These are phyloP conservation scores for Apostasia ramifera DNA, from an alignment of 106 monocot species.

Conservation along the genomic window DNA sequence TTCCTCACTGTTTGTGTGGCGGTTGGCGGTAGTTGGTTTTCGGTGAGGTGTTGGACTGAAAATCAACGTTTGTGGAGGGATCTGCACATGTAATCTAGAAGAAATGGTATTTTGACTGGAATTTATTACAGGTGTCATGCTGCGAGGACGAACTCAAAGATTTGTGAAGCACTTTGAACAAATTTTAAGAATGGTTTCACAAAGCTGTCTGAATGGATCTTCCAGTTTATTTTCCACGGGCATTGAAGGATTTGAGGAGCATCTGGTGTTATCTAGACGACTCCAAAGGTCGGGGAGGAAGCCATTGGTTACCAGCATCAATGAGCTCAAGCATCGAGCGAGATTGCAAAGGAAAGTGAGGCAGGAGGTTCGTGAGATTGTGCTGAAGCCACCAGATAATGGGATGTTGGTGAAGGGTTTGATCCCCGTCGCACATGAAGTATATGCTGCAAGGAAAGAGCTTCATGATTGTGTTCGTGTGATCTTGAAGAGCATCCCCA, in stretches of 20 bases:
- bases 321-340: constrained; percentile 32
- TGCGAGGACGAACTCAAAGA: not conserved
- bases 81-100: too few species aligned
- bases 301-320: constrained; percentile 35
- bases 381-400: constrained; percentile 32
- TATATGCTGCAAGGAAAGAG: constrained; percentile 21
- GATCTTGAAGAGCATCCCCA: constrained; percentile 10
- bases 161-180: not conserved
- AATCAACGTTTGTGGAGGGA: too few species aligned
- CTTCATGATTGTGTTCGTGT: constrained; percentile 20
- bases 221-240: not conserved
- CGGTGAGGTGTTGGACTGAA: too few species aligned
- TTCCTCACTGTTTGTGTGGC: too few species aligned
- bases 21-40: too few species aligned
- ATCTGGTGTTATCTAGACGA: constrained; percentile 5
- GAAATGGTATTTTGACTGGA: too few species aligned
- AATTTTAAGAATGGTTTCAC: not conserved
- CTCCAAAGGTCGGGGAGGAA: constrained; percentile 24
- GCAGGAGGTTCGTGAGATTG: constrained; percentile 32
- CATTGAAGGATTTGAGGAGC: not conserved
- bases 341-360: constrained; percentile 13
- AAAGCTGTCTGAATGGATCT: constrained; percentile 1
- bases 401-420: constrained; percentile 33
- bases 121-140: not conserved
- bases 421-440: constrained; percentile 34